A percentile compares a stretch with the other conserved stretches of the same genome.
Evolutionary conservation across 176 grass and related monocot genomes (phyloP).

Genomic region (Eremochloa ophiuroides): DNA sequence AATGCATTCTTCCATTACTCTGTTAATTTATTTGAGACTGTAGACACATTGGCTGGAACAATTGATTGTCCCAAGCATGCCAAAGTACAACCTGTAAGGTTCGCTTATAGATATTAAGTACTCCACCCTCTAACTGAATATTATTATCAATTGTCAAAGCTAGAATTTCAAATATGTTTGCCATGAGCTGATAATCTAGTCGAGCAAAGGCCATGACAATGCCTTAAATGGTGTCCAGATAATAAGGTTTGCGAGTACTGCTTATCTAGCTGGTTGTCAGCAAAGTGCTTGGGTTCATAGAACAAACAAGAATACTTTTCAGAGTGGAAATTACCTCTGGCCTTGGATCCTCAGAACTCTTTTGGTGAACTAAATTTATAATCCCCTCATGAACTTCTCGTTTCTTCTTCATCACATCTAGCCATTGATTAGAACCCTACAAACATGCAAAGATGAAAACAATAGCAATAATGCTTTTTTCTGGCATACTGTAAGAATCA

Average conservation of each 20-base stretch:
- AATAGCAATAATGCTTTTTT: not conserved
- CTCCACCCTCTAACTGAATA: not conserved
- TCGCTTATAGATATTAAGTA: not conserved
- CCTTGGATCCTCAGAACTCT: conserved; percentile 38
- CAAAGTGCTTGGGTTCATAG: not conserved
- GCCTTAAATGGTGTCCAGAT: not conserved
- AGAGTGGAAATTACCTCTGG: conserved; percentile 54
- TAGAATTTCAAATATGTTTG: conserved; percentile 17
- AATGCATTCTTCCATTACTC: not conserved
- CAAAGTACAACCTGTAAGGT: not conserved
- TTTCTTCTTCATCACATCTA: conserved; percentile 97
- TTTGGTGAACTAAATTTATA: conserved; percentile 75
- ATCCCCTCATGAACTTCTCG: conserved; percentile 82
- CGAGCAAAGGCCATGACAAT: not conserved
- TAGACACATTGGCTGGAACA: conserved; percentile 4
- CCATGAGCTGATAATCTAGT: not conserved
- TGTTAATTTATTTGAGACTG: not conserved
- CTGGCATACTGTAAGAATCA: not conserved
- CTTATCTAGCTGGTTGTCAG: not conserved
- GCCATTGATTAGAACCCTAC: conserved; percentile 73
- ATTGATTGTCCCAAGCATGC: not conserved
- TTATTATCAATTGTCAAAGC: not conserved
- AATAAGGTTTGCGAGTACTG: not conserved
- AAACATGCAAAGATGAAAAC: conserved; percentile 7
- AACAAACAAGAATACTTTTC: not conserved